Conservation (phyloP, 139 green algal species). For the Chlamydomonas schloesseri region DNA sequence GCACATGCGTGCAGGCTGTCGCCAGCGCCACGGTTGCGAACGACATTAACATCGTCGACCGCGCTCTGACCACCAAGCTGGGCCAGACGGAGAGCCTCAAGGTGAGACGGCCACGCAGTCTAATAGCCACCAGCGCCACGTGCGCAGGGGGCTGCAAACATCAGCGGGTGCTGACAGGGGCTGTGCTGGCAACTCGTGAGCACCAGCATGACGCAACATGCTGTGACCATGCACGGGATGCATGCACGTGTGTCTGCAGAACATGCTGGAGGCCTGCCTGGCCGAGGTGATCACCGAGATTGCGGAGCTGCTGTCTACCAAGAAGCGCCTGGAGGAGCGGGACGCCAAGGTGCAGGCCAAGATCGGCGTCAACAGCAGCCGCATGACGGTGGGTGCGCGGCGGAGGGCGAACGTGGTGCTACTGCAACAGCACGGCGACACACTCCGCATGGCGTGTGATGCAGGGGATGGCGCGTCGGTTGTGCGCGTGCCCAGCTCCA, state of each 20-base stretch:
- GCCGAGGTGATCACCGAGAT: constrained; percentile 44
- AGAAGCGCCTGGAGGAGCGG: constrained; percentile 45
- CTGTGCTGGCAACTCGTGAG: no score
- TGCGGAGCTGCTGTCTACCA: constrained; percentile 27
- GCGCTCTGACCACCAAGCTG: constrained; percentile 16
- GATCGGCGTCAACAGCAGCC: constrained; percentile 45
- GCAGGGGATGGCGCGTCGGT: no score
- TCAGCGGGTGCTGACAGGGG: no score
- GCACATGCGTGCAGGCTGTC: neutral
- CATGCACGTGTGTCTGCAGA: no score
- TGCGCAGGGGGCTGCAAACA: neutral
- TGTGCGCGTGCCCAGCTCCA: no score
- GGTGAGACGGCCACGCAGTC: no score
- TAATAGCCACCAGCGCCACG: no score
- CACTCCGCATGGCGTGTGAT: no score
- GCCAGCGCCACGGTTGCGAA: constrained; percentile 6
- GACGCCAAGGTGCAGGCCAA: constrained; percentile 46
- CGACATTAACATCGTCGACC: constrained; percentile 29
- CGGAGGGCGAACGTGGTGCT: neutral
- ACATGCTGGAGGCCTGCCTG: constrained; percentile 32
- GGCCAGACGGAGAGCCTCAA: constrained; percentile 40
- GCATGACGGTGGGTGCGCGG: constrained; percentile 50
- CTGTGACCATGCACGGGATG: no score
- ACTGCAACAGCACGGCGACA: no score
- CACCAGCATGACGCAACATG: no score